Evolutionary conservation across 1,284 basidiomycete genomes (phyloP).

Genomic region (Tylopilus orsonianus): DNA sequence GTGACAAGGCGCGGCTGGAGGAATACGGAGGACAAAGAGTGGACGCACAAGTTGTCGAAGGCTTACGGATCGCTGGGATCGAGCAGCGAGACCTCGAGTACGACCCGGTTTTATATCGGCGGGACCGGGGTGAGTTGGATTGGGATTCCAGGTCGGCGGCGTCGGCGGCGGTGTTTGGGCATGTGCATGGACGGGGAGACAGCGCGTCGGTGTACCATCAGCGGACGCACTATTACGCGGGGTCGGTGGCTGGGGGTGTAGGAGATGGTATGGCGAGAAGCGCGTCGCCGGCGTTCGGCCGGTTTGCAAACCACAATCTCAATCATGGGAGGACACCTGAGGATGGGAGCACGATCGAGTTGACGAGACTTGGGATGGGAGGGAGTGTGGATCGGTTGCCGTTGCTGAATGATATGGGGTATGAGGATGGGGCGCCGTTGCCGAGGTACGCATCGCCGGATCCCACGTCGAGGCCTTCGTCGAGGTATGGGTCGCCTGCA

Average conservation of each 20-base stretch:
- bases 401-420: slow-evolving; percentile 42
- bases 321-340: slow-evolving; percentile 41
- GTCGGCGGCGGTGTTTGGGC: slow-evolving; percentile 54
- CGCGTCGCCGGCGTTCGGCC: slow-evolving; percentile 49
- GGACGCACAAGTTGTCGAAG: slow-evolving; percentile 68
- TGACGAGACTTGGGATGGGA: slow-evolving; percentile 47
- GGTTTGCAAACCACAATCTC: slow-evolving; percentile 57
- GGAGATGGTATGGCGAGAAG: slow-evolving; percentile 26
- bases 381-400: slow-evolving; percentile 52
- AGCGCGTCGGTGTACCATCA: slow-evolving; percentile 42
- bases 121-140: slow-evolving; percentile 77
- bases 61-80: slow-evolving; percentile 77
- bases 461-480: slow-evolving; percentile 23
- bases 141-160: slow-evolving; percentile 76
- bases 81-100: slow-evolving; percentile 76
- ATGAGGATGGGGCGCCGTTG: slow-evolving; percentile 28
- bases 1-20: slow-evolving; percentile 60
- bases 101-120: slow-evolving; percentile 69
- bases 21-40: slow-evolving; percentile 76
- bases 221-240: slow-evolving; percentile 45
- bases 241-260: slow-evolving; percentile 29
- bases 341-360: slow-evolving; percentile 49
- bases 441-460: slow-evolving; percentile 28
- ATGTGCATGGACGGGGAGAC: slow-evolving; percentile 37
- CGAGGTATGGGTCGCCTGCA: slow-evolving; percentile 30